Evolutionary conservation across 208 protist genomes (phyloP).

Genomic region (Naegleria fowleri): DNA sequence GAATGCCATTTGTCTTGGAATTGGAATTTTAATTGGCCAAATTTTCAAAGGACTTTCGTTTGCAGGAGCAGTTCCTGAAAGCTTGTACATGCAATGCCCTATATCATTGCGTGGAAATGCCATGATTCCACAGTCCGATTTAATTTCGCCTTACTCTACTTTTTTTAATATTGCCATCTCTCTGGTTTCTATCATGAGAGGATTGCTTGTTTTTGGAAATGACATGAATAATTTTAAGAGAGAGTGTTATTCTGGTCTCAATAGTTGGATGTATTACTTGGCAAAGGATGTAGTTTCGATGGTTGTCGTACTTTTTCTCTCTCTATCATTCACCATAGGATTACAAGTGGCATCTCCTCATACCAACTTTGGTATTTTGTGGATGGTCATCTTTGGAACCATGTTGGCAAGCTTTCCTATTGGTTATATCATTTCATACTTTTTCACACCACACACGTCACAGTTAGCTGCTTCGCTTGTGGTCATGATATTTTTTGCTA

Average conservation of each 20-base stretch:
- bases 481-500: background rate
- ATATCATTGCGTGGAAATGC: background rate
- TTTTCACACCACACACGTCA: background rate
- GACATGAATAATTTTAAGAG: background rate
- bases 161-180: background rate
- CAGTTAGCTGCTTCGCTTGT: background rate
- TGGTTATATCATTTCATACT: background rate
- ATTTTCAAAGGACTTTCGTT: background rate
- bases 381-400: background rate
- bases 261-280: background rate
- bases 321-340: background rate
- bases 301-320: background rate
- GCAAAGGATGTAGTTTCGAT: background rate
- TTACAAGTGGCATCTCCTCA: background rate
- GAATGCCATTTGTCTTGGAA: background rate
- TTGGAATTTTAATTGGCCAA: background rate
- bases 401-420: background rate
- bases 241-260: background rate
- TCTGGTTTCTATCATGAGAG: background rate
- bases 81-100: background rate
- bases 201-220: slow-evolving; percentile 14
- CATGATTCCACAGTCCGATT: background rate
- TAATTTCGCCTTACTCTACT: background rate
- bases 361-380: background rate
- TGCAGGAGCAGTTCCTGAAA: background rate